Evolutionary conservation across 768 basidiomycete genomes (phyloP).

Genomic region (Fomitopsis pulvina): DNA sequence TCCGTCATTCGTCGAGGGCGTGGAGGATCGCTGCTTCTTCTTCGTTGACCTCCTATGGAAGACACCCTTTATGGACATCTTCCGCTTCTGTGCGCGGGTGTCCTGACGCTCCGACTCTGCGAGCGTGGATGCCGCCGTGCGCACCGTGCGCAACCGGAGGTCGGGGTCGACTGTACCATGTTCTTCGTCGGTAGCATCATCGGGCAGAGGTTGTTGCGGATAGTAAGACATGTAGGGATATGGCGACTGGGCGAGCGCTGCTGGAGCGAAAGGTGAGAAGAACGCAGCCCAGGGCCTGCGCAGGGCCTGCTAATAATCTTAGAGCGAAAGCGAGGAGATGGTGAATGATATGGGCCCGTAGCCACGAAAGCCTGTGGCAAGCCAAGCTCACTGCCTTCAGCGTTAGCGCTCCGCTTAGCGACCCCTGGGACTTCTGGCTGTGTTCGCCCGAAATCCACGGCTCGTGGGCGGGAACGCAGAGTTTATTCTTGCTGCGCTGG

Average conservation of each 20-base stretch:
- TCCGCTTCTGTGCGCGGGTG: conserved; percentile 54
- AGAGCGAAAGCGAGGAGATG: not conserved
- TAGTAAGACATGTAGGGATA: conserved; percentile 28
- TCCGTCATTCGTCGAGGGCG: conserved; percentile 19
- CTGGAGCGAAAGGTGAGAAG: not conserved
- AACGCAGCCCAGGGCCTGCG: not conserved
- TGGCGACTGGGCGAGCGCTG: not conserved
- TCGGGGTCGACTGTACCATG: conserved; percentile 76
- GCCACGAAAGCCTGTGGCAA: not conserved
- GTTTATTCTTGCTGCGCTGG: too few species aligned
- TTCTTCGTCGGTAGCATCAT: conserved; percentile 46
- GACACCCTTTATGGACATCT: conserved; percentile 47
- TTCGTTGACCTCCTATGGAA: conserved; percentile 44
- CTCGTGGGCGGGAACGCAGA: too few species aligned
- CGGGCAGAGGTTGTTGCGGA: conserved; percentile 28
- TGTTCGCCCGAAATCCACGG: not conserved
- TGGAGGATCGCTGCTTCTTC: conserved; percentile 34
- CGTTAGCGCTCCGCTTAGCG: not conserved
- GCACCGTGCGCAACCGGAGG: conserved; percentile 83
- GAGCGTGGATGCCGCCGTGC: conserved; percentile 86
- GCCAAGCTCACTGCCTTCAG: not conserved
- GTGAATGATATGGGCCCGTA: not conserved
- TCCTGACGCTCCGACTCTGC: conserved; percentile 83
- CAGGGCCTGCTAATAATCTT: not conserved
- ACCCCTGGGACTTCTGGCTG: not conserved